Evolutionary conservation across 2,329 filamentous ascomycete genomes (phyloP), one percentile per base, ranked within the genome.

Genomic region (Cladosporium sp.): DNA sequence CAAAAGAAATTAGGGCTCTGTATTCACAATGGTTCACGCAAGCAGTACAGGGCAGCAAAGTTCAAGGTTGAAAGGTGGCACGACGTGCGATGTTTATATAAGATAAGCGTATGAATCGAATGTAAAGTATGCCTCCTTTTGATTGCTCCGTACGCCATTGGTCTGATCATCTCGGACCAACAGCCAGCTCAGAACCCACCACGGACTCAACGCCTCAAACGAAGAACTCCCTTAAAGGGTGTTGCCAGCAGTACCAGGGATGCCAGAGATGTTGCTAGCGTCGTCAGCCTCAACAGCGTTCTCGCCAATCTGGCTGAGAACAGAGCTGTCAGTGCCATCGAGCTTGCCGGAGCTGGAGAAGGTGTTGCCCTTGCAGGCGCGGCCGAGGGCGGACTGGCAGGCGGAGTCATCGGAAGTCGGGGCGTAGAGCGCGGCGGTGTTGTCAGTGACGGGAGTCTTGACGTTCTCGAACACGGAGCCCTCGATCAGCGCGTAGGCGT

Each of bases 371-470:
- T 76, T 62, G 66, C 80, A 82, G 46, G 60, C 63, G 54, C 70
- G 77, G 56, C 78, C 77, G 2, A 83, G 71, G 54, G 52, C 44
- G 38, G 34, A 33, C 44, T 33, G 28, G 40, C 53, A 54, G 54
- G 58, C 54, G 9, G 43, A 53, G 18, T 56, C 57, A 40, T 56
- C 43, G 13, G 41, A 34, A 8, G 40, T 43, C 7, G 48, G 54
- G 3, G 58, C 57, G 43, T 55, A 60, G 2, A 58, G 76, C 66
- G 80, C 73, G 72, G 82, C 83, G 45, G 79, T 68, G 61, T 80
- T 82, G 41, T 80, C 80, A 67, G 83, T 80, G 2, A 75, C 76
- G 22, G 83, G 70, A 38, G 80, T 73, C 59, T 70, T 62, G 51
- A 62, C 60, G 43, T 68, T 70, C 46, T 63, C 56, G 56, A 64